Conservation (phyloP, 2,329 filamentous ascomycete genomes). For the Xylaria sp. region DNA sequence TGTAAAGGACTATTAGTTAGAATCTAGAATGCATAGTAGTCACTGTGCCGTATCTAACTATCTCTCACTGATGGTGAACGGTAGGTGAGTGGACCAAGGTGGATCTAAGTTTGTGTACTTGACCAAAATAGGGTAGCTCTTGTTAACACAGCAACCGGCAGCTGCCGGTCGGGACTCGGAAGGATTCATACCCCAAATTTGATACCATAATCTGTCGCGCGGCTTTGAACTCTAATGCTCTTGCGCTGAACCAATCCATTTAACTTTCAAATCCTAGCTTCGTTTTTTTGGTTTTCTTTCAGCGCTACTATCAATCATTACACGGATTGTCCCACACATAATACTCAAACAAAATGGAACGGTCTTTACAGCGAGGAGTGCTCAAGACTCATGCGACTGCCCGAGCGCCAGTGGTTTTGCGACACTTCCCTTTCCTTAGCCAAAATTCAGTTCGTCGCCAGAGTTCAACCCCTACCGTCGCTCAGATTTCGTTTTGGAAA, state of each 20-base stretch:
- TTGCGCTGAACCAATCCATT: neutral
- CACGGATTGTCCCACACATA: neutral
- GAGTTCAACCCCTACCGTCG: slow-evolving; percentile 62
- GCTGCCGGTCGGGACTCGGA: neutral
- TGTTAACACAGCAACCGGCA: slow-evolving; percentile 36
- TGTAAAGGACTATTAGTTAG: slow-evolving; percentile 23
- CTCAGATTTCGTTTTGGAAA: slow-evolving; percentile 73
- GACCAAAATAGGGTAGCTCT: slow-evolving; percentile 26
- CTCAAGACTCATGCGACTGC: slow-evolving; percentile 31
- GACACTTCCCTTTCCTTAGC: slow-evolving; percentile 17
- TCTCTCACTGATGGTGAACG: neutral
- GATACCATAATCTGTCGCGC: neutral
- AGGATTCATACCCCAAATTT: slow-evolving; percentile 3
- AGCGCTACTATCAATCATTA: neutral
- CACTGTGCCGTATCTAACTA: neutral
- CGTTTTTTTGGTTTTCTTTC: neutral
- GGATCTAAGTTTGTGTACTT: slow-evolving; percentile 30
- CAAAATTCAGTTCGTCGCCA: slow-evolving; percentile 40
- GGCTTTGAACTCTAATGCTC: slow-evolving; percentile 1
- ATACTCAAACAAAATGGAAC: slow-evolving; percentile 34
- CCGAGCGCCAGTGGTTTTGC: slow-evolving; percentile 16
- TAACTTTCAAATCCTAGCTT: neutral
- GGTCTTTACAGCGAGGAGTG: slow-evolving; percentile 36
- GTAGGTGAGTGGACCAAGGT: neutral
- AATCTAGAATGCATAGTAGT: slow-evolving; percentile 14